Base-by-base conservation (phyloP, 768 basidiomycete genomes). In the Pleurotus tuoliensis region DNA sequence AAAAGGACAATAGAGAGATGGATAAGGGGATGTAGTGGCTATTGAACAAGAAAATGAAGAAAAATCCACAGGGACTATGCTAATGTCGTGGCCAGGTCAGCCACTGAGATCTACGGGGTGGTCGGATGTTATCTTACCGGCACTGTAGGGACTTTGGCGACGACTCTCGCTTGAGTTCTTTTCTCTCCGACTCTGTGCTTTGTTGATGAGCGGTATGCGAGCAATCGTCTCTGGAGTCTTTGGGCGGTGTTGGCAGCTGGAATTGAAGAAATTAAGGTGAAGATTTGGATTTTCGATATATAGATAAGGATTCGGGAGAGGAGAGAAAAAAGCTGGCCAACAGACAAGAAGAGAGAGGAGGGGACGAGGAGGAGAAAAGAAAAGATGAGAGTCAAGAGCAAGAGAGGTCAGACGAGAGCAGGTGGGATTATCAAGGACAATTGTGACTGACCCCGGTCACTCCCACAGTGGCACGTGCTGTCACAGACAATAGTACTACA, bases 401-500 rank as follows among this genome's bases (percentile, higher is more conserved):
- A 54, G 69, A 66, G 68, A 68, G 68, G 65, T 67, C 66, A 70
- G 63, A 67, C 64, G 58, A 62, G 66, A 68, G 57, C 24, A 41
- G 54, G 49, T 41, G 52, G 43, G 40, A 46, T 53, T 53, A 53
- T 53, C 51, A 53, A 55, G 46, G 51, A 34, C 30, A 34, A 34
- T 34, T 34, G 59, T 56, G 61, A 61, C 62, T 59, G 48, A 61
- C 67, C 64, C 67, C 65, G 49, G 66, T 59, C 69, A 69, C 69
- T 60, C 46, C 56, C 30, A 44, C 40, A 54, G 34, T 61, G 15
- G 15, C 57, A 44, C 57, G 39, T 53, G 49, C 16, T 43, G 15
- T 30, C n/a, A 53, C 47, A 58, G 13, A 58, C 43, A 46, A 47
- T 30, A 47, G 30, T 3, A 34, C 39, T 53, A 86, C 63, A 98